A percentile compares a stretch with the other conserved stretches of the same genome.
Evolutionary conservation across 257 asterid genomes (phyloP).

Genomic region (Scutellaria barbata): DNA sequence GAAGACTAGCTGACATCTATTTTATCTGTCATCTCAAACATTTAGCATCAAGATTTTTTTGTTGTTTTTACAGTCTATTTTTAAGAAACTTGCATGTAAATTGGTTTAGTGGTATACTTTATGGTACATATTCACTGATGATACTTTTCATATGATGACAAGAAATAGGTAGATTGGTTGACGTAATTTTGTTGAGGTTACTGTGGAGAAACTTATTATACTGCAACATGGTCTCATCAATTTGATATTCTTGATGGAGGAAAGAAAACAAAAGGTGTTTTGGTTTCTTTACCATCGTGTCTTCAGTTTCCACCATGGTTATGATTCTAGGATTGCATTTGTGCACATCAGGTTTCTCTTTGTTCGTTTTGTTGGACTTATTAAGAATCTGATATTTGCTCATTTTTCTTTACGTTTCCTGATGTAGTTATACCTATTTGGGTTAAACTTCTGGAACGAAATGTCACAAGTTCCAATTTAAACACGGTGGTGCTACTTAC

Average conservation of each 20-base stretch:
- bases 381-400: slow-evolving; percentile 17
- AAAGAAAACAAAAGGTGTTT: neutral
- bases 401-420: slow-evolving; percentile 7
- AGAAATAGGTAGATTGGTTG: slow-evolving; percentile 16
- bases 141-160: neutral
- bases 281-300: neutral
- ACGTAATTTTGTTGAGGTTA: neutral
- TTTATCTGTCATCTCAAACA: neutral
- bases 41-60: neutral
- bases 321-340: neutral
- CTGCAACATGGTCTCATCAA: neutral
- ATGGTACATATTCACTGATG: slow-evolving; percentile 9
- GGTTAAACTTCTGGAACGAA: slow-evolving; percentile 8
- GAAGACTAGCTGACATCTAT: slow-evolving; percentile 19
- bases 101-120: neutral
- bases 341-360: slow-evolving; percentile 1
- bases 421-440: neutral
- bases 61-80: slow-evolving; percentile 13
- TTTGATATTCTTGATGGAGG: slow-evolving; percentile 12
- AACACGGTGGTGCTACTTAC: slow-evolving; percentile 10
- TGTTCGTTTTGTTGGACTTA: neutral
- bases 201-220: slow-evolving; percentile 9
- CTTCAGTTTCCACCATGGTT: neutral
- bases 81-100: neutral
- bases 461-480: neutral